Percentiles rank a stretch among this genome's conserved stretches.
Evolutionary conservation across 805 yeast species (phyloP).

Genomic region (Wickerhamiella galacta): DNA sequence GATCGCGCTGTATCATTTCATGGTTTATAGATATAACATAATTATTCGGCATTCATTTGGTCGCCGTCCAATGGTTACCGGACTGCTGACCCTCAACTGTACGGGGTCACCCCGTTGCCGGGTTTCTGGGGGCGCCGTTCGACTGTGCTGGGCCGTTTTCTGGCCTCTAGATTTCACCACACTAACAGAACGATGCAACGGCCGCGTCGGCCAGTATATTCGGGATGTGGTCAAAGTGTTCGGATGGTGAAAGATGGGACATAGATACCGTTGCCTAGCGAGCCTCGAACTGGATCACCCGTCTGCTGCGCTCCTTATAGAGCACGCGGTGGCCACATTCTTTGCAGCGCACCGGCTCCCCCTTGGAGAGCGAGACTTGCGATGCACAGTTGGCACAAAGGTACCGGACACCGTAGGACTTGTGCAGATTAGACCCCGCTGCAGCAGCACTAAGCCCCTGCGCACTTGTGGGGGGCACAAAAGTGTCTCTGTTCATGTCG

Average conservation of each 20-base stretch:
- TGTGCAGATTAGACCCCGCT: conserved; percentile 50
- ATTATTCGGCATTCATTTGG: too few species aligned
- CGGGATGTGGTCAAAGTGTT: background rate
- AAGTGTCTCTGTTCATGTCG: conserved; percentile 24
- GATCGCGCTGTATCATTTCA: too few species aligned
- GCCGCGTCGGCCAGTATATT: too few species aligned
- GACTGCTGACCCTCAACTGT: too few species aligned
- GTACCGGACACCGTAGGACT: conserved; percentile 75
- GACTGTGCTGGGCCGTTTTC: too few species aligned
- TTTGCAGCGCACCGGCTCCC: conserved; percentile 94
- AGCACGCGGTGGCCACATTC: conserved; percentile 97
- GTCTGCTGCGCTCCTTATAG: conserved; percentile 91
- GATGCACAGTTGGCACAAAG: conserved; percentile 95
- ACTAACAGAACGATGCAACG: background rate
- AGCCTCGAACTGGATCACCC: conserved; percentile 82
- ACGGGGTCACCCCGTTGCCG: too few species aligned
- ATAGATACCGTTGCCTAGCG: conserved; percentile 36
- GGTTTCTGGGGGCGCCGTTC: too few species aligned
- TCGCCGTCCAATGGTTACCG: too few species aligned
- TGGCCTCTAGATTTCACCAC: background rate
- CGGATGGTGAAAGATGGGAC: background rate
- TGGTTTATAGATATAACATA: too few species aligned
- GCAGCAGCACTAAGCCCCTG: conserved; percentile 46
- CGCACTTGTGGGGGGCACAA: conserved; percentile 22
- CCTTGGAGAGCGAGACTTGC: conserved; percentile 69